Conservation (phyloP, 805 yeast species). For the Sungouiella blattae region DNA sequence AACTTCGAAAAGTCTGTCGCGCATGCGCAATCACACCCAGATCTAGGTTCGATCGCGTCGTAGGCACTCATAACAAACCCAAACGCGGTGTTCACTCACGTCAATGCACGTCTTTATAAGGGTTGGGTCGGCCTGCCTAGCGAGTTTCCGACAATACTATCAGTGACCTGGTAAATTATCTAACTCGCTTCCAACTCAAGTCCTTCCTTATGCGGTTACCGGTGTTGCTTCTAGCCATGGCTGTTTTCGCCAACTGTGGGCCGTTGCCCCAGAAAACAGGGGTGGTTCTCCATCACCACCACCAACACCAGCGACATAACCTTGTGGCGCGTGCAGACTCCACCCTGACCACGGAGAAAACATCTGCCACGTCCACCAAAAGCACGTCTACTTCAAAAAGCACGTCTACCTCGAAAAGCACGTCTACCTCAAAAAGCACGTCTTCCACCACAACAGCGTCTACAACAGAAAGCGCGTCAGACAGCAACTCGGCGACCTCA, state of each 20-base stretch:
- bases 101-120: not conserved
- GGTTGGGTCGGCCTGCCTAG: no score
- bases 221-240: not conserved
- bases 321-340: no score
- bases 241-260: not conserved
- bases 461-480: not conserved
- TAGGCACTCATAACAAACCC: not conserved
- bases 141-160: not conserved
- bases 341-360: no score
- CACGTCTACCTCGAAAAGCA: no score
- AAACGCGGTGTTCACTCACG: not conserved
- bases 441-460: not conserved
- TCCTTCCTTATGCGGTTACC: not conserved
- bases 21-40: no score
- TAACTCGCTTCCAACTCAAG: not conserved
- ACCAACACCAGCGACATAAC: no score
- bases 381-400: no score
- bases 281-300: constrained; percentile 1
- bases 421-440: constrained; percentile 1
- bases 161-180: not conserved
- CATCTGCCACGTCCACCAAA: no score
- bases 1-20: no score
- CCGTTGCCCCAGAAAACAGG: not conserved
- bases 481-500: not conserved
- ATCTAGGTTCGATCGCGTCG: no score